phyloP scores from a whole-genome alignment of 1,284 basidiomycete genomes.

The Cerrena zonata region DNA sequence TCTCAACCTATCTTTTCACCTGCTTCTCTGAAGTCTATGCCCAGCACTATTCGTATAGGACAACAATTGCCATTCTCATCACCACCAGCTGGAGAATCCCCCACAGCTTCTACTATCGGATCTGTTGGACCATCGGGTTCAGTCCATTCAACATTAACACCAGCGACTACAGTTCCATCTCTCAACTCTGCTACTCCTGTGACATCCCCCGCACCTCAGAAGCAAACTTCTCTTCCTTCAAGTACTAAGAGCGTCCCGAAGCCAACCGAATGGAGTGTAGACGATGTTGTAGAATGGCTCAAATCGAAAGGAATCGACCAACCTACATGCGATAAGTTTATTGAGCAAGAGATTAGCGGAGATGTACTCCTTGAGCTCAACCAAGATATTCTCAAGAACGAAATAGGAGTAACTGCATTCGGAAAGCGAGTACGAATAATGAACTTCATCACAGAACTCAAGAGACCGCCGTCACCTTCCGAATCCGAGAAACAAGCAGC shows the following conservation, averaged over 20 bases:
- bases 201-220: background rate
- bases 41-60: conserved; percentile 15
- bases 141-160: conserved; percentile 23
- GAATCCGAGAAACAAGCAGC: conserved; percentile 14
- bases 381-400: conserved; percentile 84
- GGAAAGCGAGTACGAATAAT: conserved; percentile 92
- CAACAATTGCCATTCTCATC: conserved; percentile 12
- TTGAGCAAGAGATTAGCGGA: conserved; percentile 95
- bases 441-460: conserved; percentile 89
- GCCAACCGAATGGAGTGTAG: conserved; percentile 79
- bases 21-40: conserved; percentile 9
- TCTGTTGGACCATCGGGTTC: conserved; percentile 20
- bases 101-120: conserved; percentile 32
- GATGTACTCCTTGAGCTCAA: conserved; percentile 95
- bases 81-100: conserved; percentile 30
- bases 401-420: conserved; percentile 91
- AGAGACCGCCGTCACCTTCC: conserved; percentile 55
- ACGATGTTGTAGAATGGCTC: conserved; percentile 89
- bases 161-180: conserved; percentile 22
- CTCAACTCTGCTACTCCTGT: conserved; percentile 13
- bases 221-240: conserved; percentile 1
- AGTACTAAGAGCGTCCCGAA: conserved; percentile 25
- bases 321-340: conserved; percentile 78
- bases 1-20: conserved; percentile 7
- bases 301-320: conserved; percentile 81